Percentiles rank a stretch among this genome's conserved stretches.
Evolutionary conservation across 148 eudicot genomes (phyloP).

Genomic region (Dysphania ambrosioides): DNA sequence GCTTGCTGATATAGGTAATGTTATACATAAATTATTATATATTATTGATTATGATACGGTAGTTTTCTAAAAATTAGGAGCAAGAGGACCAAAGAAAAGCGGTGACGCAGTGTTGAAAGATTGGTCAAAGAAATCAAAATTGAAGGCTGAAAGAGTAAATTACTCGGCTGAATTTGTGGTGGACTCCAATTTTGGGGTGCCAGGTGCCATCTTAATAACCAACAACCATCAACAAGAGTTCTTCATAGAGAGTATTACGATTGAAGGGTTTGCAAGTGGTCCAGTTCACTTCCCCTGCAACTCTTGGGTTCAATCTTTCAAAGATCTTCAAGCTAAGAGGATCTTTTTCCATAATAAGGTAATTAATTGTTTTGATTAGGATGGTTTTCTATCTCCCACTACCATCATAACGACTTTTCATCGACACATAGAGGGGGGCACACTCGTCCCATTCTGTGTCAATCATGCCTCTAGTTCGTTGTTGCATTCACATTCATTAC

Average conservation of each 20-base stretch:
- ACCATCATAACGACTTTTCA: no score
- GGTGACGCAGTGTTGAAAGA: conserved; percentile 62
- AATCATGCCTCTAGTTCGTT: no score
- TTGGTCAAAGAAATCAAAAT: conserved; percentile 83
- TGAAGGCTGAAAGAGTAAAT: conserved; percentile 76
- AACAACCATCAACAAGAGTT: conserved; percentile 91
- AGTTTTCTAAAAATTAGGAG: conserved; percentile 34
- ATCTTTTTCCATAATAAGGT: conserved; percentile 91
- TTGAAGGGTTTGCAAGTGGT: conserved; percentile 85
- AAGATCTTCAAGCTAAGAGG: conserved; percentile 60
- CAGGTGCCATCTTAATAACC: conserved; percentile 71
- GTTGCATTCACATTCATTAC: background rate
- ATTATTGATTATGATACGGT: background rate
- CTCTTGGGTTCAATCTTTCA: conserved; percentile 85
- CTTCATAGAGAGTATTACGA: conserved; percentile 65
- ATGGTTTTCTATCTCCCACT: no score
- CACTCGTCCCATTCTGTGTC: no score
- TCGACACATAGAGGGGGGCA: no score
- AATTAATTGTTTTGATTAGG: background rate
- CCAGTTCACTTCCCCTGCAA: conserved; percentile 92
- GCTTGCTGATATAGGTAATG: no score
- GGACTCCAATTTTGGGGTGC: conserved; percentile 72
- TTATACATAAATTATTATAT: background rate
- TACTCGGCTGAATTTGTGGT: conserved; percentile 72
- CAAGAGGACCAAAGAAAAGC: conserved; percentile 67